Conservation (phyloP, 441 rosid genomes). For the Brassica hybrid region DNA sequence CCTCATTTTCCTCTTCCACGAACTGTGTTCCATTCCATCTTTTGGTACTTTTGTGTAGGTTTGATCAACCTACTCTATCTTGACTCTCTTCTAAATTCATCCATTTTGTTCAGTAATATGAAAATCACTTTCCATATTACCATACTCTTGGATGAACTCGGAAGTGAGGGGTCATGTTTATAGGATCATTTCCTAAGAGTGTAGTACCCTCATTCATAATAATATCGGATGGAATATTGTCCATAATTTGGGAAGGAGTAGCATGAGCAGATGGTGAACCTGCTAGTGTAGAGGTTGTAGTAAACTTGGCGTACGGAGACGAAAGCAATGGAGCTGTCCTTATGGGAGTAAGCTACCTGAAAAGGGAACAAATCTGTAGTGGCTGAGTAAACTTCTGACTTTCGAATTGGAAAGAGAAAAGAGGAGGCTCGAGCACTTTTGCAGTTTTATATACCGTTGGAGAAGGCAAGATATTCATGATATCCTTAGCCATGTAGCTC, state of each 20-base stretch:
- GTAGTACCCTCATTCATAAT: neutral
- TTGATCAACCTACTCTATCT: neutral
- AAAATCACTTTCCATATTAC: neutral
- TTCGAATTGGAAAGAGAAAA: too few relatives aligned
- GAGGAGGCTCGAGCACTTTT: too few relatives aligned
- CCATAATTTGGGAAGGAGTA: neutral
- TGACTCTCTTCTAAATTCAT: neutral
- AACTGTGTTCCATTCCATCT: neutral
- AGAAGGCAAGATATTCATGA: too few relatives aligned
- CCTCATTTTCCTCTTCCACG: neutral
- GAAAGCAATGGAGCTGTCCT: neutral
- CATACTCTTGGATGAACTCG: neutral
- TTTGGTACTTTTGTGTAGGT: neutral
- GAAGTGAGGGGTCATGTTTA: neutral
- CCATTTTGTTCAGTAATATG: neutral
- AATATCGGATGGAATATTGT: neutral
- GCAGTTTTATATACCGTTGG: too few relatives aligned
- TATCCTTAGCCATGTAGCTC: too few relatives aligned
- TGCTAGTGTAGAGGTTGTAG: neutral
- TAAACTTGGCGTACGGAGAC: neutral
- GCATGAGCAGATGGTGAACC: neutral
- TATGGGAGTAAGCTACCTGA: too few relatives aligned
- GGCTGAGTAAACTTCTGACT: too few relatives aligned
- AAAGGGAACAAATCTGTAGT: too few relatives aligned
- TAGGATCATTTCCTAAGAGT: neutral